Base-by-base conservation (phyloP, 192 early-diverging fungal genomes). In the Jimgerdemannia flammicorona region DNA sequence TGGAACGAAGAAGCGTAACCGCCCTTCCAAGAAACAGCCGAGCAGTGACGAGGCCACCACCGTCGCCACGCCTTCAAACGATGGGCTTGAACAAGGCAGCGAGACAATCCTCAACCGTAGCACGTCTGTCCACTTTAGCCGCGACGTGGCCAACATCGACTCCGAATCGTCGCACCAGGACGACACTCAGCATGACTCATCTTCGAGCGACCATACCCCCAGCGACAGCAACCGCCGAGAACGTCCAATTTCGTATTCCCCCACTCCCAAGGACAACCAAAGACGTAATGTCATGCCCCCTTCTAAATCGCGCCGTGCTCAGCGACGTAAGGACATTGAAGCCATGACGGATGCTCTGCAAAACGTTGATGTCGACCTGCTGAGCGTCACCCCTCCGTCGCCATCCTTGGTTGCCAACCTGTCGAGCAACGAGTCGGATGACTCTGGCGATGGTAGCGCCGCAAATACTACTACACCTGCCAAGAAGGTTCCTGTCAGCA, bases 261-360 rank as follows among this genome's bases (percentile, higher is more conserved):
- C 8, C 49, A 59, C 49, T 6, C 49, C 49, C 49, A 59, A 59
- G 49, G 49, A 59, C 29, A 66, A 70, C 40, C 70, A 79, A 39
- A 73, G 72, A 49, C 69, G 73, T 9, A 71, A 66, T 29, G 75
- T 72, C 64, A 42, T 75, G n/a, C 66, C 70, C 4, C 76, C 81
- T 10, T 77, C 84, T 7, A 87, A 84, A 73, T 73, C 78, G 40
- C 83, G 85, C 66, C 74, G 83, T 40, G 74, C 74, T n/a, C 83
- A 85, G 64, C 81, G 78, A 14, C 81, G 84, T 59, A 87, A 81
- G 49, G 86, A 87, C n/a, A 72, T 82, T 66, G 79, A 64, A 10
- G 74, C 82, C 19, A 73, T 71, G 11, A 75, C 75, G 9, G 78
- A 83, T 43, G 75, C 79, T n/a, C 72, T 83, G 73, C 68, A 71